Evolutionary conservation across 345 rosid genomes (phyloP).

Genomic region (Dimocarpus longan): DNA sequence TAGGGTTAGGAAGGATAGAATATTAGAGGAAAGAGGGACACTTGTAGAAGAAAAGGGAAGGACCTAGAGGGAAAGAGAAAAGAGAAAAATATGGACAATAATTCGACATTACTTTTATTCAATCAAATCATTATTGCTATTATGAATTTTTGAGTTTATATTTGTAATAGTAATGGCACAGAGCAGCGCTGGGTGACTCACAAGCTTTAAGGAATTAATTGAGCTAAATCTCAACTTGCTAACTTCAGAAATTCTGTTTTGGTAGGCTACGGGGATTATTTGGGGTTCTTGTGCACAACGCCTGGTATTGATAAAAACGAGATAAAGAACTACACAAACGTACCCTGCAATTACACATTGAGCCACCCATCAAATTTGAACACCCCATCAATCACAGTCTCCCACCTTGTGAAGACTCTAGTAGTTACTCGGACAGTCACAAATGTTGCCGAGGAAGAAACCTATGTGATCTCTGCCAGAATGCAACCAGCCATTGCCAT

Average conservation of each 20-base stretch:
- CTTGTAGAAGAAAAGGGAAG: too few relatives aligned
- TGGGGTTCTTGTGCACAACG: constrained; percentile 95
- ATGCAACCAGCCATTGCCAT: constrained; percentile 89
- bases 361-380: constrained; percentile 87
- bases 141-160: too few relatives aligned
- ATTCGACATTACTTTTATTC: too few relatives aligned
- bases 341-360: constrained; percentile 76
- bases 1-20: too few relatives aligned
- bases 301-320: constrained; percentile 79
- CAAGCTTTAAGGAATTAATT: neutral
- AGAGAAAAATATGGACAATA: too few relatives aligned
- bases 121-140: too few relatives aligned
- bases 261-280: constrained; percentile 81
- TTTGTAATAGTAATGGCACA: neutral
- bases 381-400: constrained; percentile 80
- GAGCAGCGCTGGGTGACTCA: neutral
- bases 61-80: too few relatives aligned
- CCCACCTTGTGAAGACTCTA: constrained; percentile 75
- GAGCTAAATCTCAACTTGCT: constrained; percentile 5
- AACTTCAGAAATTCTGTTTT: neutral
- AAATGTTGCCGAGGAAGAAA: constrained; percentile 85
- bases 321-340: constrained; percentile 73
- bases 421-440: constrained; percentile 74
- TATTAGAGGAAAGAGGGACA: too few relatives aligned
- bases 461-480: constrained; percentile 70